Percentiles rank a stretch among this genome's conserved stretches.
phyloP scores from a whole-genome alignment of 1,284 basidiomycete species.

The Pseudozyma hubeiensis region DNA sequence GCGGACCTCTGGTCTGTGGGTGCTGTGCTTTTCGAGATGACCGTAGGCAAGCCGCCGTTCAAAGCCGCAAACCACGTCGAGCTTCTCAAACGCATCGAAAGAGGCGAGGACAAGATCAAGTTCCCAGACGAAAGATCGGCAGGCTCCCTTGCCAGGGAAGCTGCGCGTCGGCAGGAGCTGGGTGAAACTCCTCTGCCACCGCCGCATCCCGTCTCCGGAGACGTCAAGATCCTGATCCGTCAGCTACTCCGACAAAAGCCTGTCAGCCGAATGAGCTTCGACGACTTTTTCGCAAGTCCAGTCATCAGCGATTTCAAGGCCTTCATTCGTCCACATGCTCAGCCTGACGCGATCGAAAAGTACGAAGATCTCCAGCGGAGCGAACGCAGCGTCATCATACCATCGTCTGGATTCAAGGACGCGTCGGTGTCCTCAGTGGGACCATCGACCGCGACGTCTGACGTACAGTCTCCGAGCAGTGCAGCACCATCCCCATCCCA shows the following conservation, averaged over 20 bases:
- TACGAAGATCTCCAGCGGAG: conserved; percentile 45
- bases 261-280: conserved; percentile 85
- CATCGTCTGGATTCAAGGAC: conserved; percentile 30
- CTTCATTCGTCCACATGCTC: conserved; percentile 41
- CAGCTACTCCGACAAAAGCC: conserved; percentile 85
- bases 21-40: conserved; percentile 95
- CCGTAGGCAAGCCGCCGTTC: conserved; percentile 91
- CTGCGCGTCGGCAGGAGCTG: conserved; percentile 50
- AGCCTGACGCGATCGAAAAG: conserved; percentile 36
- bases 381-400: conserved; percentile 39
- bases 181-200: conserved; percentile 59
- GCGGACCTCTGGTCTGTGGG: conserved; percentile 98
- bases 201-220: conserved; percentile 75
- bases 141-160: conserved; percentile 58
- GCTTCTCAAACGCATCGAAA: conserved; percentile 90
- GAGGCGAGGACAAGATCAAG: conserved; percentile 77
- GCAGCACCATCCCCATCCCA: conserved; percentile 1
- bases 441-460: neutral
- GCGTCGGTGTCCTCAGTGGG: conserved; percentile 17
- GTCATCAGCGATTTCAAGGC: conserved; percentile 52
- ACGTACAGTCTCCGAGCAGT: neutral
- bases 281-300: conserved; percentile 83
- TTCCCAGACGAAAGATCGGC: conserved; percentile 77
- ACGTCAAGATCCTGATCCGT: conserved; percentile 90
- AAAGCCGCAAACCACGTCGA: conserved; percentile 96